Percentiles rank a stretch among this genome's conserved stretches.
Evolutionary conservation across 306 rosid genomes (phyloP).

Genomic region (Inga oerstediana): DNA sequence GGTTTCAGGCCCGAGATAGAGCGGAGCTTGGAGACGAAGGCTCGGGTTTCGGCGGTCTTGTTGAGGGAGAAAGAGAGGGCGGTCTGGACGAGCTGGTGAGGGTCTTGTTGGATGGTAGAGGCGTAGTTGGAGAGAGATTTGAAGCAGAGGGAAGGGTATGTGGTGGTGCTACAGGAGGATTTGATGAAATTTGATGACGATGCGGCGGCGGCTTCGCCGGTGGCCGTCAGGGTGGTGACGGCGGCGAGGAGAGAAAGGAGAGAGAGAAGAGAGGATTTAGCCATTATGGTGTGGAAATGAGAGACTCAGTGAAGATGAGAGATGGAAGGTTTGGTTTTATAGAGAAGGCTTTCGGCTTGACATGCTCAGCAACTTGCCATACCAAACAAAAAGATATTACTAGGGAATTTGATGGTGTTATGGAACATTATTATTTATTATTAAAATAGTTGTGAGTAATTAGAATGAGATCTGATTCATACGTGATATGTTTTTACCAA

Average conservation of each 20-base stretch:
- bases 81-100: slow-evolving; percentile 43
- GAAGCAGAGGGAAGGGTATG: slow-evolving; percentile 41
- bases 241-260: not conserved
- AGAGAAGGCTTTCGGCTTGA: not conserved
- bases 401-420: not conserved
- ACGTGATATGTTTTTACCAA: not conserved
- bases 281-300: slow-evolving; percentile 19
- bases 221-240: not conserved
- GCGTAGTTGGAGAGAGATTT: slow-evolving; percentile 40
- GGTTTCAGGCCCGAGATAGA: slow-evolving; percentile 24
- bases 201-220: not conserved
- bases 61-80: slow-evolving; percentile 42
- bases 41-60: slow-evolving; percentile 32
- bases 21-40: slow-evolving; percentile 34
- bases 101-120: slow-evolving; percentile 44
- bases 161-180: slow-evolving; percentile 40
- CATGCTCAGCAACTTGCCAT: not conserved
- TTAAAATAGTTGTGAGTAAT: not conserved
- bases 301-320: not conserved
- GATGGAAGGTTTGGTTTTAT: slow-evolving; percentile 4
- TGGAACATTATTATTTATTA: not conserved
- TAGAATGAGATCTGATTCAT: not conserved
- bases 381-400: not conserved
- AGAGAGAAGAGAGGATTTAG: not conserved
- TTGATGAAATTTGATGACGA: slow-evolving; percentile 31